phyloP scores from a whole-genome alignment of 179 eudicot genomes.

The Drosera spatulata region DNA sequence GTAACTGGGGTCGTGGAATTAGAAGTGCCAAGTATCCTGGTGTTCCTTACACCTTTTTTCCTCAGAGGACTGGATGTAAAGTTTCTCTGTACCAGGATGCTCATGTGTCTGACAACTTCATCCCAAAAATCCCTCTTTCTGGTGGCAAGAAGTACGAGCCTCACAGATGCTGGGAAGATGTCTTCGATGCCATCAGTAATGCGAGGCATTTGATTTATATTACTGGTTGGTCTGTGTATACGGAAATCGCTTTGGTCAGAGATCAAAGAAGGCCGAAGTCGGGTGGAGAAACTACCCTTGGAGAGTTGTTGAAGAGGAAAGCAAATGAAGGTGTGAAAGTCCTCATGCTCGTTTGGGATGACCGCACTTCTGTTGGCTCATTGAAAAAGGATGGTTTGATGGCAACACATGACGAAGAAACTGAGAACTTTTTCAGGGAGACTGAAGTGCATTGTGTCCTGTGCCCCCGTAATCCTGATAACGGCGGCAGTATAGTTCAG shows the following conservation, averaged over 20 bases:
- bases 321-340: conserved; percentile 44
- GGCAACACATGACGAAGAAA: conserved; percentile 50
- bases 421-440: conserved; percentile 22
- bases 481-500: conserved; percentile 45
- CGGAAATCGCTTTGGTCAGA: conserved; percentile 28
- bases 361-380: conserved; percentile 33
- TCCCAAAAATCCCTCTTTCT: conserved; percentile 33
- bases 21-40: conserved; percentile 30
- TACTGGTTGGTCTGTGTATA: conserved; percentile 9
- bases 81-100: conserved; percentile 46
- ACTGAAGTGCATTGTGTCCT: conserved; percentile 35
- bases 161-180: conserved; percentile 47
- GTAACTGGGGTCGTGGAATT: conserved; percentile 33
- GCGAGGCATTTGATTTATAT: no score
- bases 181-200: conserved; percentile 12
- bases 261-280: conserved; percentile 35
- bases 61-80: conserved; percentile 35
- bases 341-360: conserved; percentile 52
- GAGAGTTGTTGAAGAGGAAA: conserved; percentile 41
- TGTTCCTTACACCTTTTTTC: conserved; percentile 39
- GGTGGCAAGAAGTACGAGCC: conserved; percentile 36
- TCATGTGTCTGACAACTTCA: conserved; percentile 35
- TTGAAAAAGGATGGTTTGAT: conserved; percentile 42
- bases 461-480: conserved; percentile 46
- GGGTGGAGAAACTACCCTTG: conserved; percentile 35